phyloP scores from a whole-genome alignment of 306 rosid species.

The Oxytropis ochrocephala region DNA sequence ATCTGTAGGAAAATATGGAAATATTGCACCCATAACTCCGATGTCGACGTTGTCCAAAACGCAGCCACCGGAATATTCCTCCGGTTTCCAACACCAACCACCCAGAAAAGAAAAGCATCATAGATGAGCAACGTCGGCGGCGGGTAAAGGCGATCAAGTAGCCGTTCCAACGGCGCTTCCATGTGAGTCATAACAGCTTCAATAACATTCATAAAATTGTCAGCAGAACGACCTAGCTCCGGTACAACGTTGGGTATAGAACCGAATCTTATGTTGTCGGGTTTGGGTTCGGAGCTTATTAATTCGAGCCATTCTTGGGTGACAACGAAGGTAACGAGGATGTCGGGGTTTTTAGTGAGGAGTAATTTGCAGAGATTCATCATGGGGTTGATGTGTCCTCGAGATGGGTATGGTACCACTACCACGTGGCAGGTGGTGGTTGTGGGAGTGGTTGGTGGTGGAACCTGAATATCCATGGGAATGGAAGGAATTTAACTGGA shows the following conservation, averaged over 20 bases:
- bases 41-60: conserved; percentile 33
- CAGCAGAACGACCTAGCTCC: not conserved
- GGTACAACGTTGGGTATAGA: conserved; percentile 34
- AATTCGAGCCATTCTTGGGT: conserved; percentile 36
- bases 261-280: conserved; percentile 14
- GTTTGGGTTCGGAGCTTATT: conserved; percentile 29
- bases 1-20: conserved; percentile 6
- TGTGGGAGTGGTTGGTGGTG: not conserved
- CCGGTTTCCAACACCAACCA: conserved; percentile 12
- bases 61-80: conserved; percentile 37
- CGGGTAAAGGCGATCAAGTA: conserved; percentile 24
- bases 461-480: conserved; percentile 4
- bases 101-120: conserved; percentile 38
- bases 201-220: conserved; percentile 4
- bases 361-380: conserved; percentile 38
- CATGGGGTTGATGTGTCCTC: conserved; percentile 50
- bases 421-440: conserved; percentile 16
- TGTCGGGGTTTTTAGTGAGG: not conserved
- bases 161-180: conserved; percentile 37
- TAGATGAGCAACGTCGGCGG: conserved; percentile 3
- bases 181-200: conserved; percentile 38
- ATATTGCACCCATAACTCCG: conserved; percentile 22
- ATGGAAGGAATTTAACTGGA: not conserved
- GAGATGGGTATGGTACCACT: conserved; percentile 41
- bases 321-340: conserved; percentile 39